Evolutionary conservation across 2,329 filamentous ascomycete species (phyloP).

Genomic region (Aspergillus amoenus): DNA sequence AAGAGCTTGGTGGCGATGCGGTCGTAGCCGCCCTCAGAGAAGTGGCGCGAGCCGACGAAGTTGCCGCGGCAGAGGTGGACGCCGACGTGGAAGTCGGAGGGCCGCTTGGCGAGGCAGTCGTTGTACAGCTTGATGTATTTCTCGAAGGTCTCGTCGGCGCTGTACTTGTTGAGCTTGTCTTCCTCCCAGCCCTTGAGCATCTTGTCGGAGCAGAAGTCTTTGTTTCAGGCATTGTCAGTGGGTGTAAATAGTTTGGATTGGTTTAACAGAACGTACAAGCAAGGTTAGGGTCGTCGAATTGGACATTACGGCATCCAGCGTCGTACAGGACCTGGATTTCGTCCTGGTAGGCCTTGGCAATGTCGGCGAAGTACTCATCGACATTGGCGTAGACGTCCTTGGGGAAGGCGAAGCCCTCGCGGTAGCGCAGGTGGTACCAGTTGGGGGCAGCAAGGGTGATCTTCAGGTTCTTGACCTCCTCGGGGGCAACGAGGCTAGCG

Average conservation of each 20-base stretch:
- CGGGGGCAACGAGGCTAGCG: constrained; percentile 58
- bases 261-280: constrained; percentile 57
- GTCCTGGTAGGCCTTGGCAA: constrained; percentile 64
- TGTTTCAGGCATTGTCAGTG: constrained; percentile 3
- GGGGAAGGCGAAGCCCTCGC: constrained; percentile 56
- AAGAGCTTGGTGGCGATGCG: constrained; percentile 67
- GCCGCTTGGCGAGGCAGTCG: constrained; percentile 63
- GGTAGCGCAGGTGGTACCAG: constrained; percentile 68
- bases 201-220: constrained; percentile 71
- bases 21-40: constrained; percentile 67
- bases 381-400: constrained; percentile 57
- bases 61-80: constrained; percentile 71
- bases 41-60: constrained; percentile 66
- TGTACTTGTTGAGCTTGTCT: constrained; percentile 66
- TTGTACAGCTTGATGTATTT: constrained; percentile 78
- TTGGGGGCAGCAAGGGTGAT: constrained; percentile 66
- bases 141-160: constrained; percentile 69
- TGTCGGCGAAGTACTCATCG: constrained; percentile 64
- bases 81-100: constrained; percentile 71
- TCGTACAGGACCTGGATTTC: constrained; percentile 63
- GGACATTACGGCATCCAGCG: constrained; percentile 64
- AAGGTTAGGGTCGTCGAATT: constrained; percentile 67
- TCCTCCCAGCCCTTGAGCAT: constrained; percentile 70
- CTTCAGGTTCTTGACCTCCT: constrained; percentile 65
- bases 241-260: background rate